These are phyloP conservation scores for Podospora pseudopauciseta DNA, from an alignment of 495 filamentous ascomycete species.

Conservation along the genomic window DNA sequence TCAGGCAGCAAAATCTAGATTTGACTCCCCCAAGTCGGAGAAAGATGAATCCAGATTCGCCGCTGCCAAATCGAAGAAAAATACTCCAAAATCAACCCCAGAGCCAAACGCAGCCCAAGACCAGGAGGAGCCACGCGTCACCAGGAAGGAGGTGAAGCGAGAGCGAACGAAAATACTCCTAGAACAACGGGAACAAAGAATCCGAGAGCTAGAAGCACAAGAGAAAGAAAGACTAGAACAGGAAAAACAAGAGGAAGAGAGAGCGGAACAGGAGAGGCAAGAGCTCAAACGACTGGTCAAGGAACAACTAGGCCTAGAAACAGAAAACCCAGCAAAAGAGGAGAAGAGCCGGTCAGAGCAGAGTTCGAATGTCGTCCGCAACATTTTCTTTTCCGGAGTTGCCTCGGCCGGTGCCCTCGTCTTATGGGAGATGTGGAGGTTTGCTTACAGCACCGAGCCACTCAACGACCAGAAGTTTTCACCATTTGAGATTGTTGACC, in stretches of 20 bases:
- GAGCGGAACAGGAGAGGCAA: too few relatives aligned
- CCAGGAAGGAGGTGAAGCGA: neutral
- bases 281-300: too few relatives aligned
- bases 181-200: too few relatives aligned
- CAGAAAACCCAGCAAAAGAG: neutral
- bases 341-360: neutral
- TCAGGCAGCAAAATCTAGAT: neutral
- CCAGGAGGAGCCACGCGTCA: neutral
- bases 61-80: neutral
- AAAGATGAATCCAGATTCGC: neutral
- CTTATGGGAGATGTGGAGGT: neutral
- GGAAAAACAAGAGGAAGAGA: too few relatives aligned
- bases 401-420: too few relatives aligned
- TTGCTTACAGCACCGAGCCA: constrained; percentile 10
- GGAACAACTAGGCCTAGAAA: neutral
- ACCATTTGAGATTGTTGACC: constrained; percentile 59
- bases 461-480: constrained; percentile 54
- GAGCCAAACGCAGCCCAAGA: neutral
- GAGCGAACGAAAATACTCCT: neutral
- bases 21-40: neutral
- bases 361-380: neutral
- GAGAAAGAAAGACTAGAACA: too few relatives aligned
- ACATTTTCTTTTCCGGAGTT: too few relatives aligned
- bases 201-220: too few relatives aligned
- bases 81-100: neutral